A percentile compares a stretch with the other conserved stretches of the same genome.
Evolutionary conservation across 2,329 filamentous ascomycete species (phyloP).

Genomic region (Sporothrix variecibatus): DNA sequence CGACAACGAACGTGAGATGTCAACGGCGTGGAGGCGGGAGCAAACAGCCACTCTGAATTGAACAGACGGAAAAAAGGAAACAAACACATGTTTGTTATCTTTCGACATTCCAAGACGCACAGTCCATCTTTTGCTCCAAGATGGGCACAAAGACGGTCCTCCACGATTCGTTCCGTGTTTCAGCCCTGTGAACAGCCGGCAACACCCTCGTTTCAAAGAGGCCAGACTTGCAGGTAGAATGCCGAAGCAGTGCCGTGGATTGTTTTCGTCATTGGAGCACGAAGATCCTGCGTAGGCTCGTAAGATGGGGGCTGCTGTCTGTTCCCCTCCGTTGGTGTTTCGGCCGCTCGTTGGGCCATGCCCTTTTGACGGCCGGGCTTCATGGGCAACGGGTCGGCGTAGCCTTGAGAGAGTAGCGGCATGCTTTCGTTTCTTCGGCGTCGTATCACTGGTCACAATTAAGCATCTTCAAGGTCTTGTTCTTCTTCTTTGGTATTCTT

Average conservation of each 20-base stretch:
- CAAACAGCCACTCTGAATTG: neutral
- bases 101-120: neutral
- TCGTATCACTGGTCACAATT: neutral
- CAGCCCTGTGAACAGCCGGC: slow-evolving; percentile 21
- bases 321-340: neutral
- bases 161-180: slow-evolving; percentile 14
- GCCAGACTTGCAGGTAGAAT: neutral
- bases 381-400: neutral
- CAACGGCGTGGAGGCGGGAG: neutral
- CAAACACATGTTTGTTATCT: neutral
- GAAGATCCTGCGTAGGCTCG: neutral
- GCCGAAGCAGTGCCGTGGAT: neutral
- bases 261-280: neutral
- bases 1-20: slow-evolving; percentile 1
- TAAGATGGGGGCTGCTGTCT: neutral
- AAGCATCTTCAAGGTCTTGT: neutral
- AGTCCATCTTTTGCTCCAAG: neutral
- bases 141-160: neutral
- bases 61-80: neutral
- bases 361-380: neutral
- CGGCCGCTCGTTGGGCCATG: neutral
- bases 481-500: neutral
- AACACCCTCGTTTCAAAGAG: slow-evolving; percentile 9
- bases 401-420: too few relatives aligned
- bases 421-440: neutral